Evolutionary conservation across 2,329 filamentous ascomycete genomes (phyloP).

Genomic region (Penicillium rolfsii): DNA sequence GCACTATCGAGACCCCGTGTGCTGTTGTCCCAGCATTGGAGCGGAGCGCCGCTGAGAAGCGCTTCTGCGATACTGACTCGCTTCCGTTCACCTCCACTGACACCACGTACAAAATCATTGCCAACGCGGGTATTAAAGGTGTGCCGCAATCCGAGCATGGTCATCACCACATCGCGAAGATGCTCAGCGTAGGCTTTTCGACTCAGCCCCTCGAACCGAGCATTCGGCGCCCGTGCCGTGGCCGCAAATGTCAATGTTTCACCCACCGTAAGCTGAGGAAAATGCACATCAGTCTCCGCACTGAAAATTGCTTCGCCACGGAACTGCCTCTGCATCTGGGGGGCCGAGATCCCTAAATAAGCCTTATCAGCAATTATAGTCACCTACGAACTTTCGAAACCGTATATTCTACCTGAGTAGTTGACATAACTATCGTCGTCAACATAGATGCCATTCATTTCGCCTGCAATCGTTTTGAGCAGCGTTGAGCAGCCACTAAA

Average conservation of each 20-base stretch:
- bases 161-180: constrained; percentile 52
- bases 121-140: constrained; percentile 54
- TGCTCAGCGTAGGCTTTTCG: constrained; percentile 47
- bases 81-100: constrained; percentile 64
- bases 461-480: constrained; percentile 80
- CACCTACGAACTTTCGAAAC: constrained; percentile 51
- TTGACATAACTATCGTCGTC: too few species aligned
- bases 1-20: too few species aligned
- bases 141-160: constrained; percentile 52
- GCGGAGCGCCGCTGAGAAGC: too few species aligned
- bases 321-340: constrained; percentile 73
- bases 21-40: too few species aligned
- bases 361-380: too few species aligned
- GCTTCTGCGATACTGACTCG: constrained; percentile 64
- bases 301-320: constrained; percentile 86
- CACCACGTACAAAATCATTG: constrained; percentile 63
- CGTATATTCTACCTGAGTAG: too few species aligned
- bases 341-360: constrained; percentile 31
- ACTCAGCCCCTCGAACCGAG: constrained; percentile 46
- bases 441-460: constrained; percentile 78
- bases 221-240: constrained; percentile 59
- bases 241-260: constrained; percentile 80
- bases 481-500: constrained; percentile 70
- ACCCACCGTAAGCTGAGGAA: constrained; percentile 75
- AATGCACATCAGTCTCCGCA: constrained; percentile 81